Conservation (phyloP, 192 early-diverging fungal genomes). For the Powellomyces hirtus region DNA sequence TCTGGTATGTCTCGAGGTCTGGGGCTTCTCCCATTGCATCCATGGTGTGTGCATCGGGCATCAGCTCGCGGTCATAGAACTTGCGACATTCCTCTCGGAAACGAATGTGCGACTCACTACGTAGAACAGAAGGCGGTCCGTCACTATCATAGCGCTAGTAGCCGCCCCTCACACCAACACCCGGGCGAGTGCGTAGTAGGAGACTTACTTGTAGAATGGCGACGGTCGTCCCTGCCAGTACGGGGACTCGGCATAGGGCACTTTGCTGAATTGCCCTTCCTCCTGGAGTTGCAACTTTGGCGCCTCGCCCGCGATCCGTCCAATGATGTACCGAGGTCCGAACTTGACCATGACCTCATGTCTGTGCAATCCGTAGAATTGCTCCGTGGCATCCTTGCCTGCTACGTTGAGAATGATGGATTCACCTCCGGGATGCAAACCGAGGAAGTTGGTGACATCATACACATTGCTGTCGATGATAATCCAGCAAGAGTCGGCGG, state of each 20-base stretch:
- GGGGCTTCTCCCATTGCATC: slow-evolving; percentile 36
- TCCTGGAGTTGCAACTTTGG: slow-evolving; percentile 30
- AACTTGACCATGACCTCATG: slow-evolving; percentile 41
- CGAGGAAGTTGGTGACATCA: slow-evolving; percentile 40
- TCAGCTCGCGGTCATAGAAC: slow-evolving; percentile 34
- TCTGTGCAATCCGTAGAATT: slow-evolving; percentile 43
- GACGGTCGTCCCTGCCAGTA: slow-evolving; percentile 34
- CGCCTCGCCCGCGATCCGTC: slow-evolving; percentile 32
- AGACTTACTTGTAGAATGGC: slow-evolving; percentile 43
- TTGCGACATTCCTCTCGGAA: slow-evolving; percentile 45
- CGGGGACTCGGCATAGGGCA: slow-evolving; percentile 36
- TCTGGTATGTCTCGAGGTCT: slow-evolving; percentile 27
- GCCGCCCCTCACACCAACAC: background rate
- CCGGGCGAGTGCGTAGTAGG: too few species aligned
- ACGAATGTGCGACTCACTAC: slow-evolving; percentile 33
- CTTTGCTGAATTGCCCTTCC: slow-evolving; percentile 23
- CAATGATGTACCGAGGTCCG: slow-evolving; percentile 16
- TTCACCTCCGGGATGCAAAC: slow-evolving; percentile 45
- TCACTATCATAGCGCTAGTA: background rate
- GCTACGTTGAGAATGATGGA: slow-evolving; percentile 35
- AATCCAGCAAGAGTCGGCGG: slow-evolving; percentile 34
- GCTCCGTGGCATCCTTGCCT: slow-evolving; percentile 45
- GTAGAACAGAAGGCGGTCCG: background rate
- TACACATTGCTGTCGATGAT: slow-evolving; percentile 30
- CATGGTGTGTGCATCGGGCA: slow-evolving; percentile 25